Evolutionary conservation across 2,329 filamentous ascomycete genomes (phyloP), one percentile per base, ranked within the genome.

Genomic region (Colletotrichum magnum): DNA sequence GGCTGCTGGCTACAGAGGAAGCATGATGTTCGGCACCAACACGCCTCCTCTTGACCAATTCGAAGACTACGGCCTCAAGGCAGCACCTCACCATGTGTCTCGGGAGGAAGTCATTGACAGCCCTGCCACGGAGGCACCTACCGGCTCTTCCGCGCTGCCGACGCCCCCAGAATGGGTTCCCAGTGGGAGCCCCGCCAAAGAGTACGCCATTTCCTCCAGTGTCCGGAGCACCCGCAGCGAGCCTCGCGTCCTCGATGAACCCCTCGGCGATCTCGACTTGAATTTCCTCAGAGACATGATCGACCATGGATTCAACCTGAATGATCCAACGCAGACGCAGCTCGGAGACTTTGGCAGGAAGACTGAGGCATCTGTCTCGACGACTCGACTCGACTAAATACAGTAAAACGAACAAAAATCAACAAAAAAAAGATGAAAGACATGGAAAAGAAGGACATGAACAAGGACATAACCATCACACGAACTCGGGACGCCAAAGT

Each of bases 101-200:
- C 79, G 78, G 65, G 80, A 83, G 48, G 76, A 73, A 5, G 79
- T 78, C 5, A 72, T 77, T 45, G 71, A 72, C 24, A 83, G 80
- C 60, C 79, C 79, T 6, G 76, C 75, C 6, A 79, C 78, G 2
- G 80, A 80, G 57, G 77, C 75, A n/a, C 77, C 76, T 43, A 80
- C 79, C 63, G 77, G 75, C 43, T 78, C 76, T 15, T 79, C 79
- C 54, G 77, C 77, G 4, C 64, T 78, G 15, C 79, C 79, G 0
- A 82, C 81, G 3, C 81, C 81, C 5, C 78, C 77, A 15, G 81
- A 83, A 53, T 72, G 76, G 50, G 62, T 54, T 12, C 58, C 65
- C 4, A 50, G 26, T 36, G 69, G 64, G n/a, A 71, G 43, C 24
- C 54, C 61, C 1, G 43, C 58, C 21, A 64, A 71, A 28, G 57